A percentile compares a stretch with the other conserved stretches of the same genome.
These are phyloP conservation scores for Colletotrichum tropicicola DNA, from an alignment of 2,329 filamentous ascomycete species.

Conservation along the genomic window DNA sequence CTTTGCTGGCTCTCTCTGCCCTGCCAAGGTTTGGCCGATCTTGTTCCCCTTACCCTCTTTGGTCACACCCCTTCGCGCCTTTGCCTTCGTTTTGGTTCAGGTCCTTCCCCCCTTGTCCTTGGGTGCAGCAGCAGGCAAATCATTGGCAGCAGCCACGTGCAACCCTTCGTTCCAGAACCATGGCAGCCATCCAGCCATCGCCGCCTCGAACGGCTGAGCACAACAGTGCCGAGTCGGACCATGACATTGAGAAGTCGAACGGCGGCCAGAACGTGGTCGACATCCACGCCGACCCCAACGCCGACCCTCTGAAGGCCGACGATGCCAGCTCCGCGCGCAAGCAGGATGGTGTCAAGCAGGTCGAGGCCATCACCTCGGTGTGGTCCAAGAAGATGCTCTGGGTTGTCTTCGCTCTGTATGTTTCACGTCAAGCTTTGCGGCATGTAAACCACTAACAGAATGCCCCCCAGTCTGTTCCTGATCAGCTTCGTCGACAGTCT, in stretches of 20 bases:
- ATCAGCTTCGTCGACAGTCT: conserved; percentile 48
- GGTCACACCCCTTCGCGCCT: neutral
- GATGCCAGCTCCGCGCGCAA: conserved; percentile 38
- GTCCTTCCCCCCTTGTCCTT: neutral
- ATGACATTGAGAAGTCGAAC: conserved; percentile 33
- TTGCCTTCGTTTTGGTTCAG: neutral
- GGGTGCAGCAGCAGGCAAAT: neutral
- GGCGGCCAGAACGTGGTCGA: conserved; percentile 32
- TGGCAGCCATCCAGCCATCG: conserved; percentile 6
- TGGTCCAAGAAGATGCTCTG: conserved; percentile 48
- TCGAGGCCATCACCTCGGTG: conserved; percentile 49
- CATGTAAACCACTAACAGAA: neutral
- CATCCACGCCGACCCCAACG: conserved; percentile 22
- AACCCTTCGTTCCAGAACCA: neutral
- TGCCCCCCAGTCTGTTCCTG: conserved; percentile 44
- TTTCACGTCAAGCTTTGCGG: rapidly evolving
- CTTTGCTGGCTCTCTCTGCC: conserved; percentile 6
- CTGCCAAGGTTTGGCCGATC: neutral
- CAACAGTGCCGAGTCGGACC: neutral
- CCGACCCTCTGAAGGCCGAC: conserved; percentile 20
- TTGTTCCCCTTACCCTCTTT: neutral
- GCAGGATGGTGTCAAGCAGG: conserved; percentile 48
- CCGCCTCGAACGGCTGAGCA: conserved; percentile 1
- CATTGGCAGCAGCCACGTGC: neutral
- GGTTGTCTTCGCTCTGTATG: conserved; percentile 50